Base-by-base conservation (phyloP, 23 red algal species). In the Gracilariopsis chorda region DNA sequence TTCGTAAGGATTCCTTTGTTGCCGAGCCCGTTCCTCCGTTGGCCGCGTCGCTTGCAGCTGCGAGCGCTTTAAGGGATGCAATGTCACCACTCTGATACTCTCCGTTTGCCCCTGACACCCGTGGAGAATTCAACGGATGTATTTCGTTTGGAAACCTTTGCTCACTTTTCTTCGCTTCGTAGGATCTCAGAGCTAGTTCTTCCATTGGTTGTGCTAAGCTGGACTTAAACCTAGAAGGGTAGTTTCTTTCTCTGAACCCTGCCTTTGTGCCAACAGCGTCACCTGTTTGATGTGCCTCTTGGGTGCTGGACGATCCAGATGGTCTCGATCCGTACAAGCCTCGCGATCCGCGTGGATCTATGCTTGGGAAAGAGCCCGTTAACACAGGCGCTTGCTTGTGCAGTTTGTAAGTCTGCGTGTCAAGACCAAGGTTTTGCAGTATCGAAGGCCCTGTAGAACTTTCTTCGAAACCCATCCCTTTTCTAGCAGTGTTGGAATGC, bases 21-120 rank as follows among this genome's bases (percentile, higher is more conserved):
- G 82, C 82, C 7, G 82, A 87, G 5, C 82, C 82, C 4, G 82
- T 74, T 46, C 82, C 82, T 33, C 82, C 82, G 58, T 87, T 73
- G 29, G 82, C 82, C 1, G 82, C 82, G 60, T 87, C 82, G 44
- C 82, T 87, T 58, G 82, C 82, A 5, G 82, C 82, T 51, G 82
- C 82, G 13, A 87, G 61, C 33, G 61, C 82, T 51, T 87, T 32
- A 13, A 87, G 82, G 32, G 82, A 87, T 55, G 53, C 65, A 63
- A 87, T 87, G 32, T 42, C 67, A 7, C 67, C 67, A 42, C 67
- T 73, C 19, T 73, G 67, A 23, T 46, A 73, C 9, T 43, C 49
- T 60, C 16, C 32, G 42, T 28, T 62, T 42, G 82, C 17, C 49
- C 39, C 82, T 39, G 42, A n/a, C 28, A 62, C 44, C 55, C 44